Evolutionary conservation across 352 stramenopile species (phyloP).

Genomic region (Globisporangium cederbergense): DNA sequence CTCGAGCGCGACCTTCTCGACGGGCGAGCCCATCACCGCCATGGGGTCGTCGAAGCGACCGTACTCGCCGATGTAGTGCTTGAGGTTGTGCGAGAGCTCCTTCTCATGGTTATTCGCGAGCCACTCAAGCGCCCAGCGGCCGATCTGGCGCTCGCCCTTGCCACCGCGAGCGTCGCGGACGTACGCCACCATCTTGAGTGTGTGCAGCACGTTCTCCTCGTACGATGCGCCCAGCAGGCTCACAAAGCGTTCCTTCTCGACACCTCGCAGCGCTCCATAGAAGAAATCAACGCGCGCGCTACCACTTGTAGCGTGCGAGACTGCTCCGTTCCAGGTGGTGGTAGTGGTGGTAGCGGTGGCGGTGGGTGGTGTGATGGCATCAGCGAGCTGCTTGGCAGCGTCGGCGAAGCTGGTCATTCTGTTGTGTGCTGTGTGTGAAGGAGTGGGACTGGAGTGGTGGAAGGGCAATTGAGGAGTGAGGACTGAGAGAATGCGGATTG

Average conservation of each 20-base stretch:
- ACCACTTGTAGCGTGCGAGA: constrained; percentile 30
- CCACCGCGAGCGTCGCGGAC: constrained; percentile 43
- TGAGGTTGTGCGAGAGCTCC: constrained; percentile 43
- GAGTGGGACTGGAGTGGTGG: background rate
- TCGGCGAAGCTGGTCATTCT: constrained; percentile 23
- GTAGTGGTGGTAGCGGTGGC: constrained; percentile 4
- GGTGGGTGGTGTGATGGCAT: background rate
- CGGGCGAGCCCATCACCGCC: constrained; percentile 36
- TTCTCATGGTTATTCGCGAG: constrained; percentile 29
- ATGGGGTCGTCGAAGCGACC: constrained; percentile 46
- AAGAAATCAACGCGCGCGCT: constrained; percentile 49
- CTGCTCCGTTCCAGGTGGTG: constrained; percentile 41
- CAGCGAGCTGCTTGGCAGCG: constrained; percentile 23
- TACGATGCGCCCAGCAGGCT: constrained; percentile 35
- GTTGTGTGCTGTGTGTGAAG: background rate
- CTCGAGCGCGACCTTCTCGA: constrained; percentile 40
- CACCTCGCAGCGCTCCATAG: constrained; percentile 27
- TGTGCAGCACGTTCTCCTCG: constrained; percentile 43
- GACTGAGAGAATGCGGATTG: background rate
- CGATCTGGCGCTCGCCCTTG: constrained; percentile 44
- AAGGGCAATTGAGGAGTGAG: constrained; percentile 19
- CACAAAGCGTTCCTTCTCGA: constrained; percentile 27
- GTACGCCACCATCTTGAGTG: constrained; percentile 53
- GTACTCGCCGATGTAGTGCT: constrained; percentile 38
- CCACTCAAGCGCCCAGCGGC: constrained; percentile 34